Conservation (phyloP, 305 asterid species). For the Ilex paraguariensis region DNA sequence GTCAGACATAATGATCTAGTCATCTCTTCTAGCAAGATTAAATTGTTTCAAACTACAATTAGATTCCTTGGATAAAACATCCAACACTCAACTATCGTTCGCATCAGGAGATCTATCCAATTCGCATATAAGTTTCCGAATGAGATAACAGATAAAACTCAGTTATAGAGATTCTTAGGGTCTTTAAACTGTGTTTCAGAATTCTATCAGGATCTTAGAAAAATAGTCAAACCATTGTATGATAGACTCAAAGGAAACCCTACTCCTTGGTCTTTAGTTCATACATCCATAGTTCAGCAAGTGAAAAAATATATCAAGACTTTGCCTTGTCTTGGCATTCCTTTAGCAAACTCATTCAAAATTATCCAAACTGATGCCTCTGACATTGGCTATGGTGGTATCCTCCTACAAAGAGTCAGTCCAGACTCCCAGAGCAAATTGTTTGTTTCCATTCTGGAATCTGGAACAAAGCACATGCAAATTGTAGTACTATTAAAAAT, state of each 20-base stretch:
- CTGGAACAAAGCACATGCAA: neutral
- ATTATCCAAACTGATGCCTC: constrained; percentile 5
- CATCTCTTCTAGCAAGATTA: neutral
- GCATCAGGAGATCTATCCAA: neutral
- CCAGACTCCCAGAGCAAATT: neutral
- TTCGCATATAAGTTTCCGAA: neutral
- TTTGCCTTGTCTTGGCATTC: neutral
- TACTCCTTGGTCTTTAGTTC: neutral
- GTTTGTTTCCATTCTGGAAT: neutral
- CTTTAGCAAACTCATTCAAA: neutral
- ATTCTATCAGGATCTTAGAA: no score
- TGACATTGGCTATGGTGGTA: neutral
- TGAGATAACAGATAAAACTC: neutral
- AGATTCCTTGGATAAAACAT: constrained; percentile 3
- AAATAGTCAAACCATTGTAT: neutral
- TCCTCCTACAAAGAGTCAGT: neutral
- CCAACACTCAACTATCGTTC: neutral
- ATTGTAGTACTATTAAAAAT: neutral
- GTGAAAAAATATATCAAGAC: neutral
- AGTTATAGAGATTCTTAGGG: constrained; percentile 3
- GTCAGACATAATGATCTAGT: neutral
- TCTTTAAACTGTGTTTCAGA: neutral
- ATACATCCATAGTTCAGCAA: neutral
- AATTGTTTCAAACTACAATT: neutral
- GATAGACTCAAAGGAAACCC: neutral